phyloP scores from a whole-genome alignment of 495 filamentous ascomycete species.

The Hypoxylon subgilvum region DNA sequence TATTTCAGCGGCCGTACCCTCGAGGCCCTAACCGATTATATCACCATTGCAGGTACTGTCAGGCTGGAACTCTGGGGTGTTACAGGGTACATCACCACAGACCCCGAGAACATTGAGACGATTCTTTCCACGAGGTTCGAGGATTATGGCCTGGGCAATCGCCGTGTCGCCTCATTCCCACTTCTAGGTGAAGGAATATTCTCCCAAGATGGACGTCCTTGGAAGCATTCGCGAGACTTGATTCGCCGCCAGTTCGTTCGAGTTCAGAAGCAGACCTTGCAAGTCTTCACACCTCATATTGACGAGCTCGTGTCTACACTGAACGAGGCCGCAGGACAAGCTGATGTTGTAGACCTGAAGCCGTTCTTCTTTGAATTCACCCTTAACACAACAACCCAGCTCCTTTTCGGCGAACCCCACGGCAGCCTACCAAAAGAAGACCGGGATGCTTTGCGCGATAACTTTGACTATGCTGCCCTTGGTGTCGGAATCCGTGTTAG shows the following conservation, averaged over 20 bases:
- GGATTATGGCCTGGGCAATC: slow-evolving; percentile 46
- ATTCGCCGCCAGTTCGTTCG: slow-evolving; percentile 61
- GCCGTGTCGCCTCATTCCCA: slow-evolving; percentile 43
- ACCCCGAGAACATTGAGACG: slow-evolving; percentile 52
- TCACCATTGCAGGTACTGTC: slow-evolving; percentile 18
- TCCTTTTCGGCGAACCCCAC: slow-evolving; percentile 56
- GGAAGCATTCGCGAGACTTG: slow-evolving; percentile 61
- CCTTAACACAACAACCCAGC: slow-evolving; percentile 51
- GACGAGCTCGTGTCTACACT: slow-evolving; percentile 50
- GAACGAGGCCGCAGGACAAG: slow-evolving; percentile 30
- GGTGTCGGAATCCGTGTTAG: slow-evolving; percentile 44
- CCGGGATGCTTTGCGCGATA: slow-evolving; percentile 9
- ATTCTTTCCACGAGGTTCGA: slow-evolving; percentile 48
- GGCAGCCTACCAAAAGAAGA: slow-evolving; percentile 38
- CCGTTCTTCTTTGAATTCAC: slow-evolving; percentile 59
- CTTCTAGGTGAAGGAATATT: slow-evolving; percentile 63
- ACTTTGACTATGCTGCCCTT: slow-evolving; percentile 42
- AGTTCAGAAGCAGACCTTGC: slow-evolving; percentile 23
- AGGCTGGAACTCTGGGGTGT: slow-evolving; percentile 34
- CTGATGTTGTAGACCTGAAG: slow-evolving; percentile 52
- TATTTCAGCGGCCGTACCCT: slow-evolving; percentile 17
- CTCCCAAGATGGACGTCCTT: slow-evolving; percentile 57
- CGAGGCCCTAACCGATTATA: slow-evolving; percentile 13
- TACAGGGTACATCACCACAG: slow-evolving; percentile 42
- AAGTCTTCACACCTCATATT: slow-evolving; percentile 44